Percentiles rank a stretch among this genome's conserved stretches.
These are phyloP conservation scores for Penicillium olsonii DNA, from an alignment of 2,329 filamentous ascomycete species.

Conservation along the genomic window DNA sequence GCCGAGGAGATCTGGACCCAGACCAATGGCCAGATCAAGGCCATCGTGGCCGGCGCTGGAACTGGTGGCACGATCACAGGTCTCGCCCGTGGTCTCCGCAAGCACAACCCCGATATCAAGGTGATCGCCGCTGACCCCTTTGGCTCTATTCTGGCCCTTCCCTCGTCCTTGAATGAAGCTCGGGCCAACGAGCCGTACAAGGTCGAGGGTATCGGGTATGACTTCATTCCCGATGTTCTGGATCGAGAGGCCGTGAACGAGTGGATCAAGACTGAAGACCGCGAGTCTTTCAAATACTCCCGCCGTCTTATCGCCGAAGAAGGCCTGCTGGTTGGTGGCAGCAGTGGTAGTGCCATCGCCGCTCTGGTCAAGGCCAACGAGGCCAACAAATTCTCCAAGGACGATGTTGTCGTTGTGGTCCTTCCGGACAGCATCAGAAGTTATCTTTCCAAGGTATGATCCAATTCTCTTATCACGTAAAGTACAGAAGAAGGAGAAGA, in stretches of 20 bases:
- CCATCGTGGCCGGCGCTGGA: slow-evolving; percentile 73
- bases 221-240: slow-evolving; percentile 94
- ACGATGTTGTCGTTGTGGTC: slow-evolving; percentile 86
- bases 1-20: slow-evolving; percentile 96
- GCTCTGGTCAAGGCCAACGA: slow-evolving; percentile 75
- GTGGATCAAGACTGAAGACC: slow-evolving; percentile 98
- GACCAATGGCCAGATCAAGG: slow-evolving; percentile 77
- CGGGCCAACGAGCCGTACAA: slow-evolving; percentile 86
- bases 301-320: slow-evolving; percentile 90
- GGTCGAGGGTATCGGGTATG: slow-evolving; percentile 97
- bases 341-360: slow-evolving; percentile 87
- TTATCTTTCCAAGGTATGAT: slow-evolving; percentile 79
- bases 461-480: neutral
- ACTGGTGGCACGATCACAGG: slow-evolving; percentile 96
- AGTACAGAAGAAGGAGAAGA: neutral
- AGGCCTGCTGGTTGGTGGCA: slow-evolving; percentile 88
- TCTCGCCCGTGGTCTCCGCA: slow-evolving; percentile 78
- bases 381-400: slow-evolving; percentile 74
- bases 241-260: slow-evolving; percentile 77
- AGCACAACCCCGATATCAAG: slow-evolving; percentile 83
- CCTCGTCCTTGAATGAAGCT: slow-evolving; percentile 75
- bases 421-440: slow-evolving; percentile 95
- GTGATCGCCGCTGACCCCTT: slow-evolving; percentile 90
- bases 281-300: slow-evolving; percentile 87
- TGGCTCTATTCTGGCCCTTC: slow-evolving; percentile 86